A percentile compares a stretch with the other conserved stretches of the same genome.
Evolutionary conservation across 257 asterid genomes (phyloP).

Genomic region (Solanum appendiculatum): DNA sequence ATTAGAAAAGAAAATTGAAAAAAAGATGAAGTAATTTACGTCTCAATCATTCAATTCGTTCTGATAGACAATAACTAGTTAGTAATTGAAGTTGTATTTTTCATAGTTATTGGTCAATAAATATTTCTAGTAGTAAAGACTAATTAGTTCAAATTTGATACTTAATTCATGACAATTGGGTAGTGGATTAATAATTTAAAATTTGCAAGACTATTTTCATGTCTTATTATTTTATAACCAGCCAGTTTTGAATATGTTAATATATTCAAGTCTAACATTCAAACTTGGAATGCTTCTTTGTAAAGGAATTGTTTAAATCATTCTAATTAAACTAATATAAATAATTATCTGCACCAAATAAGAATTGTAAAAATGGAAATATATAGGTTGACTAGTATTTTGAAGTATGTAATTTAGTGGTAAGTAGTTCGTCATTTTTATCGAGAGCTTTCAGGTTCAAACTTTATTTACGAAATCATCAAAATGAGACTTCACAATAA

Average conservation of each 20-base stretch:
- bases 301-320: not conserved
- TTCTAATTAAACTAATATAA: not conserved
- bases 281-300: not conserved
- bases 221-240: not conserved
- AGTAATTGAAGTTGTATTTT: too few relatives aligned
- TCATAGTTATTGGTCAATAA: too few relatives aligned
- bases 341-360: not conserved
- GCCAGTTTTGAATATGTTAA: not conserved
- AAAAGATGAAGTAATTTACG: not conserved
- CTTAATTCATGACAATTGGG: too few relatives aligned
- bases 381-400: not conserved
- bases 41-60: not conserved
- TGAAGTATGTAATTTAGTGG: not conserved
- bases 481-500: not conserved
- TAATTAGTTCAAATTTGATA: too few relatives aligned
- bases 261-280: not conserved
- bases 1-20: not conserved
- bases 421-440: too few relatives aligned
- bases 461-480: fast-evolving
- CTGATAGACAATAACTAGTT: too few relatives aligned
- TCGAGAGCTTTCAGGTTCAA: not conserved
- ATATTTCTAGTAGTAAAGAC: too few relatives aligned
- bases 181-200: too few relatives aligned
- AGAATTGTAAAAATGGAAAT: not conserved
- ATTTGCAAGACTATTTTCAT: too few relatives aligned